Evolutionary conservation across 805 yeast species (phyloP).

Genomic region (Myxozyma monticola): DNA sequence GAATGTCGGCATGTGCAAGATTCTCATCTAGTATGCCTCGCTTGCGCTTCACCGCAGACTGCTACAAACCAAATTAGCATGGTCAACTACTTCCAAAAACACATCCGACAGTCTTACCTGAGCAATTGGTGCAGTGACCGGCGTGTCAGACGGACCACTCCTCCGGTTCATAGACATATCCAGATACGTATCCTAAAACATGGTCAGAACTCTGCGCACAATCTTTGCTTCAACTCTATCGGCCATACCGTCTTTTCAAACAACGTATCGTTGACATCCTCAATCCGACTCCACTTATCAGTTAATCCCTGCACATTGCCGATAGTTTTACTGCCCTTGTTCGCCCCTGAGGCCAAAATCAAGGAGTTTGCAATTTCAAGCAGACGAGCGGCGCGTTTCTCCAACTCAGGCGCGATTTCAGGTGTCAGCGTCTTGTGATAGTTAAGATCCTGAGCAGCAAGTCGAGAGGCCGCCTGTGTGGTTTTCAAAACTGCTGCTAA

Average conservation of each 20-base stretch:
- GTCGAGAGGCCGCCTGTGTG: slow-evolving; percentile 23
- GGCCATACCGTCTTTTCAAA: slow-evolving; percentile 60
- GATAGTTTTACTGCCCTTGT: slow-evolving; percentile 29
- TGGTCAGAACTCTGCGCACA: slow-evolving; percentile 30
- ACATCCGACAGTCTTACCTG: neutral
- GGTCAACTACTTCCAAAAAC: slow-evolving; percentile 35
- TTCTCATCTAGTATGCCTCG: too few species aligned
- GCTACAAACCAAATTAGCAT: too few species aligned
- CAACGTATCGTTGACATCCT: slow-evolving; percentile 63
- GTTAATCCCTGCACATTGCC: slow-evolving; percentile 48
- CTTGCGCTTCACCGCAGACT: slow-evolving; percentile 21
- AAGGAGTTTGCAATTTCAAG: slow-evolving; percentile 17
- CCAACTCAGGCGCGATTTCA: slow-evolving; percentile 44
- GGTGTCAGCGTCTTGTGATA: slow-evolving; percentile 68
- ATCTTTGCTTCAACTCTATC: slow-evolving; percentile 9
- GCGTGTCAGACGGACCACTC: slow-evolving; percentile 28
- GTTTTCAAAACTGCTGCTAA: slow-evolving; percentile 14
- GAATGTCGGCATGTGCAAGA: slow-evolving; percentile 40
- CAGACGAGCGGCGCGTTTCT: slow-evolving; percentile 35
- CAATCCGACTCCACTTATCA: slow-evolving; percentile 59
- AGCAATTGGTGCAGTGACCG: neutral
- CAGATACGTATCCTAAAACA: slow-evolving; percentile 18
- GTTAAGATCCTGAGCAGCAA: slow-evolving; percentile 67
- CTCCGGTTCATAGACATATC: slow-evolving; percentile 41
- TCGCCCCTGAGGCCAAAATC: slow-evolving; percentile 28